Percentiles rank a stretch among this genome's conserved stretches.
Evolutionary conservation across 768 basidiomycete species (phyloP).

Genomic region (Trametes cingulata): DNA sequence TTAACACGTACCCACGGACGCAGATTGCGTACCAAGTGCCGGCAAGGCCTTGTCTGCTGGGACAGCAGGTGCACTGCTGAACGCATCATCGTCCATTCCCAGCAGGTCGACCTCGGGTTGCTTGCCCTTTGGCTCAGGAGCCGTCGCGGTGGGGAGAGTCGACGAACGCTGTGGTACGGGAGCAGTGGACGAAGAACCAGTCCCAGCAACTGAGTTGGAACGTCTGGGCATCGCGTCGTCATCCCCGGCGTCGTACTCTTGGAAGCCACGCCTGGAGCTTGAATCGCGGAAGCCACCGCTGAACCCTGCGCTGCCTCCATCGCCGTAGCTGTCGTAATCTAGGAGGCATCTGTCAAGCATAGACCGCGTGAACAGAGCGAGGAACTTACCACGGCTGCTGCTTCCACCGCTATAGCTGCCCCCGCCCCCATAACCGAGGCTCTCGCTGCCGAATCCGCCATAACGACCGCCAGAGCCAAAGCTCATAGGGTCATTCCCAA

Average conservation of each 20-base stretch:
- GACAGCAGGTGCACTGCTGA: constrained; percentile 36
- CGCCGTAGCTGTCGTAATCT: constrained; percentile 2
- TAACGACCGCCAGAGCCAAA: constrained; percentile 63
- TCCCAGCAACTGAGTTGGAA: constrained; percentile 40
- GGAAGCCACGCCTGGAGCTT: constrained; percentile 60
- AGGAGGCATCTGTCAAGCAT: neutral
- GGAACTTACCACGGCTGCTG: constrained; percentile 33
- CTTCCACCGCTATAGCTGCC: constrained; percentile 38
- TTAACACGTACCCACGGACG: constrained; percentile 14
- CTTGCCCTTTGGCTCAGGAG: constrained; percentile 42
- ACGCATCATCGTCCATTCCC: constrained; percentile 71
- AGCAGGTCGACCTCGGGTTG: constrained; percentile 66
- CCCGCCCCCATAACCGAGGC: constrained; percentile 29
- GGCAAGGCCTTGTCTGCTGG: constrained; percentile 55
- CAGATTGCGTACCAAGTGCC: constrained; percentile 34
- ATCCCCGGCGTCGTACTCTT: constrained; percentile 96
- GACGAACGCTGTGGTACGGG: constrained; percentile 43
- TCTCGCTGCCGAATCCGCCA: constrained; percentile 72
- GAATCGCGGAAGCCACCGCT: constrained; percentile 60
- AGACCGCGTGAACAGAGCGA: neutral
- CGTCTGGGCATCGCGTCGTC: constrained; percentile 60
- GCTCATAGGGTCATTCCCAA: constrained; percentile 77
- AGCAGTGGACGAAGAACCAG: constrained; percentile 30
- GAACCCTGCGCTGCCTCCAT: neutral
- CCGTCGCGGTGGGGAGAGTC: constrained; percentile 32